Percentiles rank a stretch among this genome's conserved stretches.
These are phyloP conservation scores for Trichophyton equinum DNA, from an alignment of 2,329 filamentous ascomycete species.

Conservation along the genomic window DNA sequence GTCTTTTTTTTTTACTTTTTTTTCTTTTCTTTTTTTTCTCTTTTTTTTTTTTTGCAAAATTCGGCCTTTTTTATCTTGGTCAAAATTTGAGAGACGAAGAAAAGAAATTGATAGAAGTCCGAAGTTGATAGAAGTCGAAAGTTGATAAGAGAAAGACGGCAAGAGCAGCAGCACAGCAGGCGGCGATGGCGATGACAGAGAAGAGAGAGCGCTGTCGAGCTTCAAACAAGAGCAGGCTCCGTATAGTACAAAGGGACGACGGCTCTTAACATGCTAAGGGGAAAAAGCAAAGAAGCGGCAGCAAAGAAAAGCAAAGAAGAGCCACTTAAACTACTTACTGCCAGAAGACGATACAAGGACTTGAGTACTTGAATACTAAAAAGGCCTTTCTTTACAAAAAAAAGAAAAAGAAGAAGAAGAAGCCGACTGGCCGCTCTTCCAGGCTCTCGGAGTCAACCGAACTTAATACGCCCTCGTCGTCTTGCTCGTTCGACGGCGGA, in stretches of 20 bases:
- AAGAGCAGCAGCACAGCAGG: too few species aligned
- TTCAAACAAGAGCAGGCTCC: too few species aligned
- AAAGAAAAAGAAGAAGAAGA: conserved; percentile 15
- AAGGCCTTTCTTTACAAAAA: neutral
- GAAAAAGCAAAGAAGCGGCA: too few species aligned
- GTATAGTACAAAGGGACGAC: too few species aligned
- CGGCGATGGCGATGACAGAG: too few species aligned
- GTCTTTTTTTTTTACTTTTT: conserved; percentile 12
- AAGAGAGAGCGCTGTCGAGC: too few species aligned
- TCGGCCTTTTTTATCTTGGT: neutral
- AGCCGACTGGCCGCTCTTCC: conserved; percentile 6
- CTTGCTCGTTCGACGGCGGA: neutral
- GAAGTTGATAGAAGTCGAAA: conserved; percentile 9
- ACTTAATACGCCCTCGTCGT: neutral
- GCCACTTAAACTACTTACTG: too few species aligned
- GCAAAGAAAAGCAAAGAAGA: neutral
- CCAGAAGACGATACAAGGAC: too few species aligned
- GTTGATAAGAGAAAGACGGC: too few species aligned
- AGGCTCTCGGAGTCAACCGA: conserved; percentile 2
- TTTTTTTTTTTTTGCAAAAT: neutral
- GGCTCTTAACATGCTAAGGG: too few species aligned
- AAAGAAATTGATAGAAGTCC: conserved; percentile 10
- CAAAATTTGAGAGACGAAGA: neutral
- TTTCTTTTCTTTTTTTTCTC: conserved; percentile 10
- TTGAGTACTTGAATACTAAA: too few species aligned